Evolutionary conservation across 1,284 basidiomycete species (phyloP), one percentile per base, ranked within the genome.

Genomic region (Boletus smithii): DNA sequence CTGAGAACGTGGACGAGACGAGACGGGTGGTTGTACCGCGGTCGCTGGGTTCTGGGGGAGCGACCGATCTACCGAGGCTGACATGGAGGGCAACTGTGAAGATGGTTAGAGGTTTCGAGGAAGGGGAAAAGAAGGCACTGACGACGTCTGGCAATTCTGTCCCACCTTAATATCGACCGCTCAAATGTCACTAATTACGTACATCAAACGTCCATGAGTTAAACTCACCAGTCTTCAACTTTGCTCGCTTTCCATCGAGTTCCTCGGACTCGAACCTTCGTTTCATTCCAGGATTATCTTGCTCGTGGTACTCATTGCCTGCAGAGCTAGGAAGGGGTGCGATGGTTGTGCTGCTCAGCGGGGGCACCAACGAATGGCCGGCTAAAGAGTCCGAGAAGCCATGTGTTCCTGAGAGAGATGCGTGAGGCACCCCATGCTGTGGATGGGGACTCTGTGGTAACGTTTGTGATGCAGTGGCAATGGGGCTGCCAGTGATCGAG

Each of bases 181-280:
- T 42, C 54, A 53, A 39, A 48, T 47, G 52, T 67, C 55, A 64
- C 42, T 29, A 32, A 64, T 64, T 64, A 64, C 61, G 61, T 56
- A 60, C 39, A 38, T 27, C 37, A 39, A 52, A 53, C 44, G 34
- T 48, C 36, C 48, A 53, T 38, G 49, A 46, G 40, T 35, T 20
- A 52, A 51, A 48, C 56, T 59, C 56, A 85, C 86, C 83, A 56
- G 76, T 86, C 70, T 81, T 87, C 65, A 82, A 76, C 57, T 84
- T 75, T 39, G 68, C 77, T 55, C 86, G 77, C 66, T 90, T 90
- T 40, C 66, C 72, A 44, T 85, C 81, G 33, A 67, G 65, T 48
- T 85, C 85, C 41, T 83, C 81, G n/a, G 71, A 70, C 43, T 82
- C 80, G 51, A 82, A 67, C 61, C 87, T 88, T 54, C 88, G 73